phyloP scores from a whole-genome alignment of 768 basidiomycete species.

The Chlorophyllum brunneum region DNA sequence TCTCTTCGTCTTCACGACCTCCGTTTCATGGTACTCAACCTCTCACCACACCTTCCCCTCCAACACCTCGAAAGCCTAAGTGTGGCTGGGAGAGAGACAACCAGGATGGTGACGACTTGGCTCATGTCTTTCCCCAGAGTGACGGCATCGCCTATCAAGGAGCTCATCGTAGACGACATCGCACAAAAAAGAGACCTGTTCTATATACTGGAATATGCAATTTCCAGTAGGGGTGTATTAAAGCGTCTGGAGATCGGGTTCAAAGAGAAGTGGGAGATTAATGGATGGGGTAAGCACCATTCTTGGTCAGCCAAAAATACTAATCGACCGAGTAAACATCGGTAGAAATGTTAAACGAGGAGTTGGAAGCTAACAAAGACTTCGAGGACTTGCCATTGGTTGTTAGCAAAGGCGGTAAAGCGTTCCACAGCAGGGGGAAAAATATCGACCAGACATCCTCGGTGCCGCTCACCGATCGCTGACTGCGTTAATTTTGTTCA shows the following conservation, averaged over 20 bases:
- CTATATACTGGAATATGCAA: background rate
- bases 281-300: background rate
- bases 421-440: too few relatives aligned
- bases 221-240: background rate
- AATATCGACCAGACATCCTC: too few relatives aligned
- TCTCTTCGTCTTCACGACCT: conserved; percentile 1
- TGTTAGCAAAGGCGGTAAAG: too few relatives aligned
- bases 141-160: background rate
- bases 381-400: too few relatives aligned
- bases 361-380: background rate
- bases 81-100: background rate
- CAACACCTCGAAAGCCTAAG: background rate
- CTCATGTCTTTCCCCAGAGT: background rate
- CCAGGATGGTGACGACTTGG: background rate
- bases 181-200: background rate
- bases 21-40: background rate
- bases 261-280: background rate
- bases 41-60: conserved; percentile 1
- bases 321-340: background rate
- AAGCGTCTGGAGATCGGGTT: background rate
- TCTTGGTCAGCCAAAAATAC: background rate
- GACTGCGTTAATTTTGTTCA: too few relatives aligned
- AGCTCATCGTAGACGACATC: background rate
- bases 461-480: too few relatives aligned
- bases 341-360: background rate